phyloP scores from a whole-genome alignment of 1,284 basidiomycete genomes.

The Trametes polyzona region DNA sequence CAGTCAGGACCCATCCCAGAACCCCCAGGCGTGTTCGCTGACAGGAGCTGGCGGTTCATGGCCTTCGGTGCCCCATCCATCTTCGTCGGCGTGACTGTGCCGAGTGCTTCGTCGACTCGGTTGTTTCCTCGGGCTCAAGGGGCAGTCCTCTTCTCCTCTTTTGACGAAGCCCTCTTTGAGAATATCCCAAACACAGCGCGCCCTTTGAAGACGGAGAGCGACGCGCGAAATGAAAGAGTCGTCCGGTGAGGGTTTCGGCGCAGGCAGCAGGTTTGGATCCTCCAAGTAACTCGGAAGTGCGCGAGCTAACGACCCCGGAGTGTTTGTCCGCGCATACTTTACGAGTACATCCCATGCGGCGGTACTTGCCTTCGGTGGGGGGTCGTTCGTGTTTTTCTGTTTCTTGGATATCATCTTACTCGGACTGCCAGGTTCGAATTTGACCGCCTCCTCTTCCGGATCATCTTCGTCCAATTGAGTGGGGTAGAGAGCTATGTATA shows the following conservation, averaged over 20 bases:
- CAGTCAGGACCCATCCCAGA: constrained; percentile 62
- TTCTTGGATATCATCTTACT: constrained; percentile 45
- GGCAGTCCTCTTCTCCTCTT: constrained; percentile 24
- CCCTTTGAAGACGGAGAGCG: constrained; percentile 53
- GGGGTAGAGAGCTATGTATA: constrained; percentile 70
- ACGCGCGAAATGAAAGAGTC: constrained; percentile 63
- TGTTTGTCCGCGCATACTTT: constrained; percentile 59
- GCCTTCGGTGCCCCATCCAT: constrained; percentile 31
- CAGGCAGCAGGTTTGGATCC: neutral
- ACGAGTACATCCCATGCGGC: constrained; percentile 59
- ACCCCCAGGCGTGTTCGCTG: constrained; percentile 64
- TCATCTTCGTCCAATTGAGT: constrained; percentile 39
- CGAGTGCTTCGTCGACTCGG: constrained; percentile 28
- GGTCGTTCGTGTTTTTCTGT: constrained; percentile 47
- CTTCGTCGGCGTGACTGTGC: constrained; percentile 28
- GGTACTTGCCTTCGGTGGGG: constrained; percentile 48
- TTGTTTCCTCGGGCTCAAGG: constrained; percentile 15
- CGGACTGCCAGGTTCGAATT: constrained; percentile 43
- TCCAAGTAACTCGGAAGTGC: constrained; percentile 56
- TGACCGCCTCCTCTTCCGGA: constrained; percentile 34
- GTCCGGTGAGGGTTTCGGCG: constrained; percentile 37
- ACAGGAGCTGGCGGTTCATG: constrained; percentile 42
- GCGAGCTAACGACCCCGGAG: constrained; percentile 53
- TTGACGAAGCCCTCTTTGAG: constrained; percentile 57
- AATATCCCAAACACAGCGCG: constrained; percentile 65